These are phyloP conservation scores for Cordia subcordata DNA, from an alignment of 257 asterid genomes.

Conservation along the genomic window DNA sequence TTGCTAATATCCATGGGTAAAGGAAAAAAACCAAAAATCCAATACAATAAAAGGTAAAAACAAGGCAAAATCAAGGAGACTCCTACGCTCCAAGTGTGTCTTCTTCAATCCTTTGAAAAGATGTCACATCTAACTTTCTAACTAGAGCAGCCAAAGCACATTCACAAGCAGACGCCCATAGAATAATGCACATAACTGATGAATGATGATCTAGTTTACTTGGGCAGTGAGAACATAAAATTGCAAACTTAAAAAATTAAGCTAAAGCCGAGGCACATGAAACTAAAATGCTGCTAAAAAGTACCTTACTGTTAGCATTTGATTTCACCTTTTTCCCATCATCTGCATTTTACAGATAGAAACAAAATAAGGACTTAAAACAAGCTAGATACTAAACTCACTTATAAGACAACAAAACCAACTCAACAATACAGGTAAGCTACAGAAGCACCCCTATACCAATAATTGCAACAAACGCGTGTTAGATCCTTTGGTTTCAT, in stretches of 20 bases:
- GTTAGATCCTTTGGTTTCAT: too few species aligned
- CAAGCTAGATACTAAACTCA: neutral
- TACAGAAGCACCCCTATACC: too few species aligned
- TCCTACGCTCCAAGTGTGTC: conserved; percentile 1
- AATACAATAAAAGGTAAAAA: too few species aligned
- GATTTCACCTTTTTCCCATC: conserved; percentile 26
- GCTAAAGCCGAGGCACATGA: neutral
- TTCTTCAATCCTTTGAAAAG: neutral
- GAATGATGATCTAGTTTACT: neutral
- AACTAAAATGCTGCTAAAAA: neutral
- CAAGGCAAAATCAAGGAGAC: neutral
- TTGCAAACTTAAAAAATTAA: neutral
- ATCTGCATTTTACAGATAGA: conserved; percentile 45
- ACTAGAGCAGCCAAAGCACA: neutral
- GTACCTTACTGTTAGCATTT: conserved; percentile 43
- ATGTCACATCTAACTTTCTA: neutral
- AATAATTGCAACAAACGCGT: too few species aligned
- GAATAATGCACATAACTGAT: neutral
- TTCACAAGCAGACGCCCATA: neutral
- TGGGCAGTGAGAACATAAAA: neutral
- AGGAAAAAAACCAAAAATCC: too few species aligned
- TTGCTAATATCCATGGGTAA: too few species aligned
- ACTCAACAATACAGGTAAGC: too few species aligned
- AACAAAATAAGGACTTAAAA: conserved; percentile 9
- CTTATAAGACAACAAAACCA: neutral